phyloP scores from a whole-genome alignment of 306 rosid genomes.

The Canavalia ensiformis region DNA sequence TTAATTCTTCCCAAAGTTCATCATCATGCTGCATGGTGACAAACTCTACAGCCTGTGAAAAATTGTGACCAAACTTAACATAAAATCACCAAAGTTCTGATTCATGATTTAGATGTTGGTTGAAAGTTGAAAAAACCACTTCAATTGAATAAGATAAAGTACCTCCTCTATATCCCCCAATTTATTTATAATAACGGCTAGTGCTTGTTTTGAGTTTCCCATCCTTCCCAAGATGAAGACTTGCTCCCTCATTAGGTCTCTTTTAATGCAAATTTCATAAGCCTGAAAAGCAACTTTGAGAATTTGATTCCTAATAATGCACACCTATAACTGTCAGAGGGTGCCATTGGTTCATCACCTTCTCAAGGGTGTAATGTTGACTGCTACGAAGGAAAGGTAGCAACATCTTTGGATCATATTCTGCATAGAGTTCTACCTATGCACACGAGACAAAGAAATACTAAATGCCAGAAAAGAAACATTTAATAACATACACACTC shows the following conservation, averaged over 20 bases:
- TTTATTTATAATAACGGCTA: conserved; percentile 80
- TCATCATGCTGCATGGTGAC: conserved; percentile 68
- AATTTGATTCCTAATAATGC: conserved; percentile 40
- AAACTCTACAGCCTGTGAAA: conserved; percentile 89
- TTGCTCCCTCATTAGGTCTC: conserved; percentile 85
- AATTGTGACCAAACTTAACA: conserved; percentile 46
- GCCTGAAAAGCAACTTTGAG: conserved; percentile 69
- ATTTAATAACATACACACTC: background rate
- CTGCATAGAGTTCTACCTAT: conserved; percentile 97
- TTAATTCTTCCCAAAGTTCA: conserved; percentile 70
- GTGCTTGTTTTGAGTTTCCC: conserved; percentile 95
- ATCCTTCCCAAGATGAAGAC: conserved; percentile 96
- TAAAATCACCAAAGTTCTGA: conserved; percentile 33
- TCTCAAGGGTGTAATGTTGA: conserved; percentile 96
- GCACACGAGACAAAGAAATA: conserved; percentile 38
- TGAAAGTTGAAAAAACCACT: conserved; percentile 41
- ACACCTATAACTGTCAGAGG: conserved; percentile 33
- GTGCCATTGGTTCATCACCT: conserved; percentile 62
- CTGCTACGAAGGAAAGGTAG: conserved; percentile 95
- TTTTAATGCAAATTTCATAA: conserved; percentile 76
- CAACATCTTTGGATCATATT: conserved; percentile 93
- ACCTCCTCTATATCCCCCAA: conserved; percentile 97
- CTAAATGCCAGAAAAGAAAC: conserved; percentile 38
- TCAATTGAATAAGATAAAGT: conserved; percentile 48
- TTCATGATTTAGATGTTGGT: conserved; percentile 32